Evolutionary conservation across 208 protist genomes (phyloP).

Genomic region (Trypanosoma conorhini): DNA sequence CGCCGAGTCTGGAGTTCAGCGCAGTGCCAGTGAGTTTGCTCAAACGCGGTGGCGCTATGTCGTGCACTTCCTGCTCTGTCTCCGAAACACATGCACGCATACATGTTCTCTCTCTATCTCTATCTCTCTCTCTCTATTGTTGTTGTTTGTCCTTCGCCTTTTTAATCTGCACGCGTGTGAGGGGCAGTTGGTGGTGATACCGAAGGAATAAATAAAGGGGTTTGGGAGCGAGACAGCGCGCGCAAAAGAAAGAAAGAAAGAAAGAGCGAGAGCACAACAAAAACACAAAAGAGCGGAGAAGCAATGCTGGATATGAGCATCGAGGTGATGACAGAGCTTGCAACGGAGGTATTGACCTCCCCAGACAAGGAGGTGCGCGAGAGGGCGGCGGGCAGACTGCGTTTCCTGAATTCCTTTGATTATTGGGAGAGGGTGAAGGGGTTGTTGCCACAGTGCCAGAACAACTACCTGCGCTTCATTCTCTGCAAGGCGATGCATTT

Average conservation of each 20-base stretch:
- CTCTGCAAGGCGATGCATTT: constrained; percentile 80
- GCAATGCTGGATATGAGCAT: constrained; percentile 30
- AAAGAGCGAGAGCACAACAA: too few species aligned
- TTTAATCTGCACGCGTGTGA: too few species aligned
- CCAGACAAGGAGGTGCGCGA: constrained; percentile 57
- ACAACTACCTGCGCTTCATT: constrained; percentile 85
- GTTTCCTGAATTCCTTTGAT: constrained; percentile 81
- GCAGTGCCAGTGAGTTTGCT: background rate
- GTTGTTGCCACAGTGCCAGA: constrained; percentile 48
- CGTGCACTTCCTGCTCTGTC: background rate
- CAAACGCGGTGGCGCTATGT: background rate
- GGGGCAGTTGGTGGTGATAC: background rate
- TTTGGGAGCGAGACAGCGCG: too few species aligned
- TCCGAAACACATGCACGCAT: too few species aligned
- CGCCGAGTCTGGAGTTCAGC: background rate
- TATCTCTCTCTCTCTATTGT: background rate
- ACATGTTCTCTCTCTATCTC: background rate
- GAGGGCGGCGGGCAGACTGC: constrained; percentile 54
- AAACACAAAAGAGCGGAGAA: constrained; percentile 2
- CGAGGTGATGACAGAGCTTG: constrained; percentile 40
- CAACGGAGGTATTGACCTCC: constrained; percentile 49
- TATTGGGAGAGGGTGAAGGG: constrained; percentile 67
- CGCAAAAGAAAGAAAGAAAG: too few species aligned
- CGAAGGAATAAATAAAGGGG: constrained; percentile 3
- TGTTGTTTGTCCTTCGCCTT: constrained; percentile 1